These are phyloP conservation scores for Penicillium egyptiacum DNA, from an alignment of 495 filamentous ascomycete species.

Conservation along the genomic window DNA sequence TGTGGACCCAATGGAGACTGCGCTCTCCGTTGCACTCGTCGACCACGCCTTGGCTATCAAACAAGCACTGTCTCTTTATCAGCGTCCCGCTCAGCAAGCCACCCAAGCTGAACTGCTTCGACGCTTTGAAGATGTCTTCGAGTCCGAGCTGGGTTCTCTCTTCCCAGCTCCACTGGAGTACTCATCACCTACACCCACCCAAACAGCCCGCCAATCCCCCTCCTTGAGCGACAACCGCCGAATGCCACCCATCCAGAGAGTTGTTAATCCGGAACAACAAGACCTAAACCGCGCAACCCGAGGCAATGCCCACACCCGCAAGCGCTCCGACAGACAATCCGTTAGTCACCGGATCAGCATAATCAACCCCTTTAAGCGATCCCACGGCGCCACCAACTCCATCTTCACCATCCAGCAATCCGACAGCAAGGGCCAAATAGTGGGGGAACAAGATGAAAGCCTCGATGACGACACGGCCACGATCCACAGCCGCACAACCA, in stretches of 20 bases:
- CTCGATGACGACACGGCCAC: constrained; percentile 45
- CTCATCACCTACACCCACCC: constrained; percentile 27
- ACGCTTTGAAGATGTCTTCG: constrained; percentile 48
- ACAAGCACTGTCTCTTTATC: constrained; percentile 71
- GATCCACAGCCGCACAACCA: constrained; percentile 46
- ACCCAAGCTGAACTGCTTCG: constrained; percentile 56
- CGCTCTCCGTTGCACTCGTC: constrained; percentile 79
- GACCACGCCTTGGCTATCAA: constrained; percentile 89
- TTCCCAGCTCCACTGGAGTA: constrained; percentile 26
- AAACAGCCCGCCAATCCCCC: constrained; percentile 27
- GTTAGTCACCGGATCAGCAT: constrained; percentile 50
- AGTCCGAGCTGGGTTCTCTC: constrained; percentile 45
- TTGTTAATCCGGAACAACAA: constrained; percentile 44
- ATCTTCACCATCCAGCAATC: constrained; percentile 37
- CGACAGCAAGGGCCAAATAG: constrained; percentile 28
- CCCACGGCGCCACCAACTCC: constrained; percentile 39
- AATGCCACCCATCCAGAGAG: constrained; percentile 27
- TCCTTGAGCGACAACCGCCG: constrained; percentile 27
- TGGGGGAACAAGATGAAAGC: constrained; percentile 26
- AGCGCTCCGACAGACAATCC: constrained; percentile 40
- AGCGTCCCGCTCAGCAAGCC: constrained; percentile 57
- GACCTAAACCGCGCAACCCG: constrained; percentile 39
- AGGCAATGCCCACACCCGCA: constrained; percentile 32
- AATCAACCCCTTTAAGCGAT: constrained; percentile 50
- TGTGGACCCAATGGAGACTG: constrained; percentile 71